phyloP scores from a whole-genome alignment of 78 protist genomes.

The Polysphondylium violaceum region DNA sequence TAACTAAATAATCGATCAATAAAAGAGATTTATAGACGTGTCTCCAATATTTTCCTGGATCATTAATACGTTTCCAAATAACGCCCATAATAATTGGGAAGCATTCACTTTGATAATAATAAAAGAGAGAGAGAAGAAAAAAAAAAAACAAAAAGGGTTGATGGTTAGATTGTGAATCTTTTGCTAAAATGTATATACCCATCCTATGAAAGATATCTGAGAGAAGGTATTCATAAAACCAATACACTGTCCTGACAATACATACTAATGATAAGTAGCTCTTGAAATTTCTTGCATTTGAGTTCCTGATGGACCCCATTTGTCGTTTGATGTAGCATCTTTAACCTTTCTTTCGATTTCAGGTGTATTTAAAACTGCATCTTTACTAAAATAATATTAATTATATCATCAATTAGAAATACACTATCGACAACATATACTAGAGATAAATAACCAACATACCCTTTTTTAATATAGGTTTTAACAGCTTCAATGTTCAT shows the following conservation, averaged over 20 bases:
- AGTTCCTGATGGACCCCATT: slow-evolving; percentile 88
- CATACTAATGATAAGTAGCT: slow-evolving; percentile 78
- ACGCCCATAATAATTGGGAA: slow-evolving; percentile 85
- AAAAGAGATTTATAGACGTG: slow-evolving; percentile 82
- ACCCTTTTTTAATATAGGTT: slow-evolving; percentile 78
- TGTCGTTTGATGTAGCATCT: slow-evolving; percentile 87
- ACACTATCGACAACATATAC: neutral
- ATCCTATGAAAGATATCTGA: no score
- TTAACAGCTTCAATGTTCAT: slow-evolving; percentile 44
- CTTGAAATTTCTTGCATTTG: slow-evolving; percentile 86
- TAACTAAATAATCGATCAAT: slow-evolving; percentile 76
- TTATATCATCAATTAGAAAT: neutral
- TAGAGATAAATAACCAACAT: neutral
- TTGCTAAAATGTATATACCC: neutral
- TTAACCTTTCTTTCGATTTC: slow-evolving; percentile 82
- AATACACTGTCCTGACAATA: neutral
- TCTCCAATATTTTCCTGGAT: slow-evolving; percentile 85
- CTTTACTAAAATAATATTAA: slow-evolving; percentile 36
- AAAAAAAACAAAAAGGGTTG: neutral
- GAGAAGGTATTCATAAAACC: no score
- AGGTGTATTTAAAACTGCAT: slow-evolving; percentile 79
- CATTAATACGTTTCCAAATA: slow-evolving; percentile 82
- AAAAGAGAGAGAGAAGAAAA: neutral
- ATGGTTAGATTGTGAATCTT: neutral
- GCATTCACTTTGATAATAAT: slow-evolving; percentile 47